A percentile compares a stretch with the other conserved stretches of the same genome.
Conservation (phyloP, 306 rosid species). For the Abrus precatorius region DNA sequence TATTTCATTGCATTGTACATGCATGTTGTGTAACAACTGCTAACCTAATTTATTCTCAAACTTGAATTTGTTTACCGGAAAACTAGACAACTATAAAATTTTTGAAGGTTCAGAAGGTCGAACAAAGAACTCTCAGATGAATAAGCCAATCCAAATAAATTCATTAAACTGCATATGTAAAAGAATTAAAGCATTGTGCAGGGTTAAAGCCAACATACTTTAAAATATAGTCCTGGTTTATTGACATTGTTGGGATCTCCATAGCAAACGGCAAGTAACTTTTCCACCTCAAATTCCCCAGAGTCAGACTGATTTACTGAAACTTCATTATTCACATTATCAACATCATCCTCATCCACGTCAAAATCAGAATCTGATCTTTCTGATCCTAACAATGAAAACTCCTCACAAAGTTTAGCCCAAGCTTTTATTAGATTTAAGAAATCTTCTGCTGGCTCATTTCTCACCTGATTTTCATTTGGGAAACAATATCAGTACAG, state of each 20-base stretch:
- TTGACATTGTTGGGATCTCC: slow-evolving; percentile 53
- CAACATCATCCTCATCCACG: not conserved
- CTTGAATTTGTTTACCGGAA: not conserved
- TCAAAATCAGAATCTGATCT: slow-evolving; percentile 22
- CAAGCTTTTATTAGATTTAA: slow-evolving; percentile 53
- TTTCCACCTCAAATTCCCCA: slow-evolving; percentile 60
- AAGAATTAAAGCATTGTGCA: not conserved
- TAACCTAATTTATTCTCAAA: not conserved
- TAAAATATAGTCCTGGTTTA: slow-evolving; percentile 51
- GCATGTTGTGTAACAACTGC: not conserved
- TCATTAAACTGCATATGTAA: not conserved
- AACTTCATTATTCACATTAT: not conserved
- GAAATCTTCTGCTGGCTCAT: slow-evolving; percentile 56
- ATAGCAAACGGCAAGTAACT: slow-evolving; percentile 52
- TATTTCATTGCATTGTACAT: not conserved
- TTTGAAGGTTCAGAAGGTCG: not conserved
- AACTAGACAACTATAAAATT: not conserved
- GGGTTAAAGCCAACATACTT: slow-evolving; percentile 46
- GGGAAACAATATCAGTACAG: not conserved
- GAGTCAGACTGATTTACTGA: slow-evolving; percentile 39
- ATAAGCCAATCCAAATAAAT: slow-evolving; percentile 1
- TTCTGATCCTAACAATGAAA: slow-evolving; percentile 25
- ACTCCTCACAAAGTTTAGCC: slow-evolving; percentile 52
- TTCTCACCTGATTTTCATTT: slow-evolving; percentile 51
- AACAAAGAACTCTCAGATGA: not conserved